phyloP scores from a whole-genome alignment of 2,329 filamentous ascomycete species.

The Claviceps quebecensis region DNA sequence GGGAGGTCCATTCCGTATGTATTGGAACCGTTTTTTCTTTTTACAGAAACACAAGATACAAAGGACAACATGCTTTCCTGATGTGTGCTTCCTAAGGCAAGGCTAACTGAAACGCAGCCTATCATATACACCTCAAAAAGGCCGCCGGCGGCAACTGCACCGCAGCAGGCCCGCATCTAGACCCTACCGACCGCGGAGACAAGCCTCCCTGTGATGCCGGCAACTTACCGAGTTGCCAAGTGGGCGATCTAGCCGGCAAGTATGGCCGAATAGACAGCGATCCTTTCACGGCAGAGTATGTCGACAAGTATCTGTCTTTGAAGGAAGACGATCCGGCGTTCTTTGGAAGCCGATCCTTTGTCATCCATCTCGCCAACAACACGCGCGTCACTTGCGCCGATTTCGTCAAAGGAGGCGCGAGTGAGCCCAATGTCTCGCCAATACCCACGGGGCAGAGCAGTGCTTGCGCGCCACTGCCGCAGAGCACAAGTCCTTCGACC shows the following conservation, averaged over 20 bases:
- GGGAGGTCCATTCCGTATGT: conserved; percentile 48
- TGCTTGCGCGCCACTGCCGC: not conserved
- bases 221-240: conserved; percentile 52
- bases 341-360: conserved; percentile 51
- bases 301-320: conserved; percentile 44
- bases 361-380: conserved; percentile 49
- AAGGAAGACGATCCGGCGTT: conserved; percentile 37
- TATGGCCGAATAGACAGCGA: conserved; percentile 44
- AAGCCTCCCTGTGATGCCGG: conserved; percentile 42
- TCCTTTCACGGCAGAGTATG: conserved; percentile 35
- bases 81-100: not conserved
- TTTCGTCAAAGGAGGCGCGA: conserved; percentile 23
- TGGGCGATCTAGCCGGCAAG: conserved; percentile 66
- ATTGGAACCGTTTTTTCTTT: not conserved
- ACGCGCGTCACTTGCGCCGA: conserved; percentile 52
- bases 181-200: conserved; percentile 55
- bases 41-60: not conserved
- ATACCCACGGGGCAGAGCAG: not conserved
- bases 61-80: not conserved
- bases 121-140: conserved; percentile 56
- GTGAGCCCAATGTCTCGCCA: not conserved
- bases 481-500: not conserved
- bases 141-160: conserved; percentile 58
- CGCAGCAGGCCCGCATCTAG: conserved; percentile 50
- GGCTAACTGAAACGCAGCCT: conserved; percentile 31